Evolutionary conservation across 257 asterid species (phyloP), one percentile per base, ranked within the genome.

Genomic region (Sherardia arvensis): DNA sequence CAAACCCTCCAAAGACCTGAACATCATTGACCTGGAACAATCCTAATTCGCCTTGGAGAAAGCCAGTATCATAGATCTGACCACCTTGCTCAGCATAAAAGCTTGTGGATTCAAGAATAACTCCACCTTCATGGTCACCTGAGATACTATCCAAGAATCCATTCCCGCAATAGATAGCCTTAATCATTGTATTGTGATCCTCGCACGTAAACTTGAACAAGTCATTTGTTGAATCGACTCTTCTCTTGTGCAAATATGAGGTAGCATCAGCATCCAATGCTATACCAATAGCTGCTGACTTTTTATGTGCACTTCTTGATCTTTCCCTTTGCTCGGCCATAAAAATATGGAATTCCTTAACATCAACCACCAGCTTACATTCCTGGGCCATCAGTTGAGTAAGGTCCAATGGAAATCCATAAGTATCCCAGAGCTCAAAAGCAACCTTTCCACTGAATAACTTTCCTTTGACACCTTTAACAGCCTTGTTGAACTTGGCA

Each of bases 341-440:
- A 65, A 91, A 91, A 27, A 21, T 49, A 64, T 87, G 65, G 77
- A 85, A 93, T 26, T 85, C 99, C 47, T 80, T 85, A 56, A 79
- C 78, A 64, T 90, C 97, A 70, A 93, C 99, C 20, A 87, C 58
- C 81, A 93, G 58, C 58, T 96, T 92, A 74, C 92, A 79, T 83
- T 93, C 99, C 76, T 90, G 97, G n/a, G 97, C 99, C 99, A 93
- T 93, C 66, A 93, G 73, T 94, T 93, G 97, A 71, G 99, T 93
- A 71, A 93, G 85, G 79, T 93, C 99, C 85, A 93, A 74, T 14
- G 99, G 99, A 73, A 93, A 93, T 22, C 99, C 97, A 66, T 75
- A 93, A 47, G 97, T 93, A 77, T 93, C 99, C 99, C 99, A 93
- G 77, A 93, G 74, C 64, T 82, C 81, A 75, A 93, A 93, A 32